These are phyloP conservation scores for Taphrina confusa DNA, from an alignment of 1,139 yeast genomes.

Conservation along the genomic window DNA sequence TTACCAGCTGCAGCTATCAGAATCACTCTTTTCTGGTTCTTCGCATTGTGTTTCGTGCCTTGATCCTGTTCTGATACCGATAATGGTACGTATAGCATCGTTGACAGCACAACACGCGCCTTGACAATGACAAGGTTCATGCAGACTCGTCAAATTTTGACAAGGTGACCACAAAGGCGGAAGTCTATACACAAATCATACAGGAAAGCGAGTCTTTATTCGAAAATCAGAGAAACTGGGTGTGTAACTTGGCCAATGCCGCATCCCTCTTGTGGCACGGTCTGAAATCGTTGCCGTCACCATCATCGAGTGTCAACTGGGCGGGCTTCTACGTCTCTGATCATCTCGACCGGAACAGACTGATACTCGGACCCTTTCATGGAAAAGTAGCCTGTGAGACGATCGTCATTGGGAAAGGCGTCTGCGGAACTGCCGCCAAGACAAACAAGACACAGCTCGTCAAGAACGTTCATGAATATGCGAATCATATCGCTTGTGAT, in stretches of 20 bases:
- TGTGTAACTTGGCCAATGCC: slow-evolving; percentile 81
- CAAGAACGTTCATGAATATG: slow-evolving; percentile 69
- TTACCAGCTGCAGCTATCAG: too few relatives aligned
- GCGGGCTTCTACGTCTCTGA: slow-evolving; percentile 78
- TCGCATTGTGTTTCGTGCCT: too few relatives aligned
- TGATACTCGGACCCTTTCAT: slow-evolving; percentile 88
- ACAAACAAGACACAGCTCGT: slow-evolving; percentile 67
- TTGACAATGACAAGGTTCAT: too few relatives aligned
- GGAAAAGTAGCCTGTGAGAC: slow-evolving; percentile 95
- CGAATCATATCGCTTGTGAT: slow-evolving; percentile 97
- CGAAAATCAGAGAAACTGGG: slow-evolving; percentile 72
- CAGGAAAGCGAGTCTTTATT: slow-evolving; percentile 67
- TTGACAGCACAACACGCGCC: too few relatives aligned
- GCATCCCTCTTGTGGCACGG: slow-evolving; percentile 87
- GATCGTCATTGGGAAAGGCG: slow-evolving; percentile 78
- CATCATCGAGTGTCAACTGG: slow-evolving; percentile 68
- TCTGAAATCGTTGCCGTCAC: slow-evolving; percentile 59
- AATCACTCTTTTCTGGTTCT: too few relatives aligned
- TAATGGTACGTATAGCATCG: too few relatives aligned
- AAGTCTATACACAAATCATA: slow-evolving; percentile 60
- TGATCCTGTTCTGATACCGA: too few relatives aligned
- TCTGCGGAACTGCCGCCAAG: slow-evolving; percentile 82
- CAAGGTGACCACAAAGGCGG: slow-evolving; percentile 43
- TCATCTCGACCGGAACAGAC: slow-evolving; percentile 47
- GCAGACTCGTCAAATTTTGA: slow-evolving; percentile 24